Evolutionary conservation across 371 early-diverging fungal species (phyloP), one percentile per base, ranked within the genome.

Genomic region (Parasitella parasitica): DNA sequence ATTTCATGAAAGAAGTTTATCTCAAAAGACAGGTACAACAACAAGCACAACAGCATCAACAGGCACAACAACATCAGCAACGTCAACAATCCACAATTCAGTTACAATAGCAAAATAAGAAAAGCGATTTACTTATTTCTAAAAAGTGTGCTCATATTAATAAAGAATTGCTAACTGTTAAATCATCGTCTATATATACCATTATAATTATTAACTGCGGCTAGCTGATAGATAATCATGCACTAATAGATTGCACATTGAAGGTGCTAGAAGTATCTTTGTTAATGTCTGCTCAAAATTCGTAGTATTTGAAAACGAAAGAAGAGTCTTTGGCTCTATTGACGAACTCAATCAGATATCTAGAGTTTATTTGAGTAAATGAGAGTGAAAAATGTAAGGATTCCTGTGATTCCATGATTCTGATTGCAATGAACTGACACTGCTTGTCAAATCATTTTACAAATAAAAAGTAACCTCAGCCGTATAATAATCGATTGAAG

Each of bases 191-290:
- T 43, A 43, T 43, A 43, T 43, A 43, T 43, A 43, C 43, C 43
- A 43, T 43, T 43, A 15, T 20, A 43, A 43, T 43, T 43, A 43
- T 6, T 20, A 43, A 43, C 43, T 43, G 43, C 43, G 43, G 43
- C 43, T 43, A 43, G 43, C 43, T 43, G 43, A 43, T 43, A 20
- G 43, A 43, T 43, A 43, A 43, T 43, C 43, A 20, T 43, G 43
- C 43, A 43, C 43, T 43, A 43, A 43, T 43, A 43, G 43, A 43
- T 43, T 43, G 20, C 43, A 43, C 43, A 43, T 50, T 50, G 50
- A 50, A 50, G 50, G 50, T 28, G 30, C 26, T 50, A 50, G 26
- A 50, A 50, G 50, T 50, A 50, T 50, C 50, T 50, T 50, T 50
- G 50, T 50, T 30, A 54, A 54, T 54, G 18, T 32, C 6, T 54